A percentile compares a stretch with the other conserved stretches of the same genome.
Conservation (phyloP, 192 early-diverging fungal genomes). For the Backusella morwellensis region DNA sequence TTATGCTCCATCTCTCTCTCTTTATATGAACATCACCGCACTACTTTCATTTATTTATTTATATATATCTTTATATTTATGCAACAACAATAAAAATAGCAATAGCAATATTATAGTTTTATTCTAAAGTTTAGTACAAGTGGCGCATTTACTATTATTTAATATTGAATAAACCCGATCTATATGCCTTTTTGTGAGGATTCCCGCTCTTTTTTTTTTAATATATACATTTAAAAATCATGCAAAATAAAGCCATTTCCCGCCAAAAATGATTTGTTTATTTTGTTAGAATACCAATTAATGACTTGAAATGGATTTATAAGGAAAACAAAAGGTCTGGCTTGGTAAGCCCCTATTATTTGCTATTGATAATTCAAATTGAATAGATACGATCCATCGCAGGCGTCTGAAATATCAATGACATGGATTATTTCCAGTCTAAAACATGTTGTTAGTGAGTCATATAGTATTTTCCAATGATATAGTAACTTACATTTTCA, state of each 20-base stretch:
- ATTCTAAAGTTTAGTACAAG: not conserved
- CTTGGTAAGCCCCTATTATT: too few relatives aligned
- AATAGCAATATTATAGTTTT: not conserved
- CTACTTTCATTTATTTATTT: not conserved
- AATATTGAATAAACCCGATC: not conserved
- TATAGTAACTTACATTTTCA: too few relatives aligned
- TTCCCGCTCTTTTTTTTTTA: not conserved
- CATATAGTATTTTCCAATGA: too few relatives aligned
- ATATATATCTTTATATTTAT: not conserved
- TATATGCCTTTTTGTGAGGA: not conserved
- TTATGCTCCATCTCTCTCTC: not conserved
- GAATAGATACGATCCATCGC: too few relatives aligned
- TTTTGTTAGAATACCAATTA: too few relatives aligned
- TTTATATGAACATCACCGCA: not conserved
- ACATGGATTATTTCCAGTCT: too few relatives aligned
- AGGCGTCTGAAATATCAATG: too few relatives aligned
- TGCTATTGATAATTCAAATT: too few relatives aligned
- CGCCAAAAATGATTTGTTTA: conserved; percentile 5
- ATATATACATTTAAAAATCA: not conserved
- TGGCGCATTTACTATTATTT: not conserved
- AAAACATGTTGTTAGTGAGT: too few relatives aligned
- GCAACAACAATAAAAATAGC: not conserved
- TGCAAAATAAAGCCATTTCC: not conserved
- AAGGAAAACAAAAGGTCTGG: too few relatives aligned
- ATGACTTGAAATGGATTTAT: too few relatives aligned